Base-by-base conservation (phyloP, 306 rosid genomes). In the Cucurbita ficifolia region DNA sequence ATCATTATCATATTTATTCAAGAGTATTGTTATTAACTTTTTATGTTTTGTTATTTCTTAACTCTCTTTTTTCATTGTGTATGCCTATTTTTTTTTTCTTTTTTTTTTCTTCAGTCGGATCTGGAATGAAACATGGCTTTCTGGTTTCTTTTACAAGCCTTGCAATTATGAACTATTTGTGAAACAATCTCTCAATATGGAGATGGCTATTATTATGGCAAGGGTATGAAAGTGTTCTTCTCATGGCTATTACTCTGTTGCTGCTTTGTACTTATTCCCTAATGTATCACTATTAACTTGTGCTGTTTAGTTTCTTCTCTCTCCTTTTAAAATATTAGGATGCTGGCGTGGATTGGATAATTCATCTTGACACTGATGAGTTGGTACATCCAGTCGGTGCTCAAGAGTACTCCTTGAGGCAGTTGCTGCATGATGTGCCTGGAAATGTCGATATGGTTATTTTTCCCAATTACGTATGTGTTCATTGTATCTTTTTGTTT, bases 121-220 rank as follows among this genome's bases (percentile, higher is more conserved):
- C 76, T 90, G 98, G 98, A 94, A 94, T 18, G 98, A 90, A 86
- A 90, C 98, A 38, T 94, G 98, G 98, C 84, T 94, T 70, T 80
- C 98, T 14, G 80, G 94, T 81, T 94, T 94, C 95, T 94, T 94
- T 83, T 94, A 94, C 82, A 94, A 90, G 81, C 98, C 98, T 45
- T 94, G 99, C 89, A 94, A 94, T 83, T 91, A 91, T 77, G 99
- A 94, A 74, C 91, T 94, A 56, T 94, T 94, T 85, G 99, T 94
- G 83, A 94, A 94, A 87, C 98, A 94, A 80, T 90, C 98, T 77
- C 98, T 94, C 83, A 90, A 94, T 73, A 94, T 94, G 98, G 98
- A 94, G 87, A 90, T 94, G 91, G 97, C 97, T 72, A 94, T 94
- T 79, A 89, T 84, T 64, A 87, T 94, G 96, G 98, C 98, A 86